Percentiles rank a stretch among this genome's conserved stretches.
Evolutionary conservation across 805 yeast genomes (phyloP).

Genomic region (Kregervanrija pseudodelftensis): DNA sequence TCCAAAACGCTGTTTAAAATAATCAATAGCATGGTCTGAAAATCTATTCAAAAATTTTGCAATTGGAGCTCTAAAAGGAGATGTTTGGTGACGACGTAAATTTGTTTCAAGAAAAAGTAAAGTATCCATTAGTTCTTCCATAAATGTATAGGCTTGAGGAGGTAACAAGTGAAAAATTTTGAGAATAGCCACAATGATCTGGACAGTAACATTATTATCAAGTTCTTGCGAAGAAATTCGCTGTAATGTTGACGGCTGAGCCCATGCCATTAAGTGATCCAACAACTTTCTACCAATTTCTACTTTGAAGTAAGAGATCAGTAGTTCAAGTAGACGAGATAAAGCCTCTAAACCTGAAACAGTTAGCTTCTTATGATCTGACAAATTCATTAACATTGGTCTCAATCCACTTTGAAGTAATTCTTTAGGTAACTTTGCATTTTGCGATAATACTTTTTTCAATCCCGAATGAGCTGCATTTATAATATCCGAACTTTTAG

Average conservation of each 20-base stretch:
- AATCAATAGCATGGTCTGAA: slow-evolving; percentile 64
- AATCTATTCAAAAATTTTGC: slow-evolving; percentile 82
- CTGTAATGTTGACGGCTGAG: slow-evolving; percentile 71
- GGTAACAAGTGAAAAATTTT: slow-evolving; percentile 90
- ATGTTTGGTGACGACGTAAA: slow-evolving; percentile 72
- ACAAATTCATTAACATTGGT: slow-evolving; percentile 91
- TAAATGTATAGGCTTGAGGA: slow-evolving; percentile 82
- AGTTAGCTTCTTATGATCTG: slow-evolving; percentile 87
- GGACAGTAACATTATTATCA: slow-evolving; percentile 72
- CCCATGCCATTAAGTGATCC: slow-evolving; percentile 95
- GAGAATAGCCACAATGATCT: slow-evolving; percentile 81
- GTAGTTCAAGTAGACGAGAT: slow-evolving; percentile 74
- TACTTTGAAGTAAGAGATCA: slow-evolving; percentile 90
- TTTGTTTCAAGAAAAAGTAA: slow-evolving; percentile 74
- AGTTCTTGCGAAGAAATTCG: slow-evolving; percentile 75
- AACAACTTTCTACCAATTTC: slow-evolving; percentile 91
- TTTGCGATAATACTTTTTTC: slow-evolving; percentile 74
- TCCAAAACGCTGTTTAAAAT: slow-evolving; percentile 59
- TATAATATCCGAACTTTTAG: slow-evolving; percentile 77
- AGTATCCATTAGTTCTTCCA: slow-evolving; percentile 78
- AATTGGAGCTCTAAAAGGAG: slow-evolving; percentile 89
- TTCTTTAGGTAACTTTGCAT: slow-evolving; percentile 87
- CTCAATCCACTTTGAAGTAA: slow-evolving; percentile 89
- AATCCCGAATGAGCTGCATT: slow-evolving; percentile 91
- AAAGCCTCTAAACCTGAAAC: slow-evolving; percentile 88